phyloP scores from a whole-genome alignment of 1,139 yeast genomes.

The Ogataea hybrid region DNA sequence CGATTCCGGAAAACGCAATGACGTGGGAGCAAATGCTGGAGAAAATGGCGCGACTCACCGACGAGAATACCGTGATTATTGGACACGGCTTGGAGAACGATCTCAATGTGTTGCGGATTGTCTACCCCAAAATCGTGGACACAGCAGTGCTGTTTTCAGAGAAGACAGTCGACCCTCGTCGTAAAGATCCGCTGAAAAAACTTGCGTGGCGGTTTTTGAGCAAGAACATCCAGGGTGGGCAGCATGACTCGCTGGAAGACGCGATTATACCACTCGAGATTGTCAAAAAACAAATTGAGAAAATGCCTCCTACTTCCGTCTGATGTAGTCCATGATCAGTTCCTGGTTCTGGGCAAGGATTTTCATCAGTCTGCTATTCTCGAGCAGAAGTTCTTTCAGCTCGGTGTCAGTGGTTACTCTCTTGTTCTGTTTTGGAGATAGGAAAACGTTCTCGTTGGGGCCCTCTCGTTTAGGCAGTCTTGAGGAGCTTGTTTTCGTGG shows the following conservation, averaged over 20 bases:
- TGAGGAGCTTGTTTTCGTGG: slow-evolving; percentile 9
- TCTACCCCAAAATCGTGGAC: no score
- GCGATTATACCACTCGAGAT: slow-evolving; percentile 85
- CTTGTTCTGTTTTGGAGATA: slow-evolving; percentile 14
- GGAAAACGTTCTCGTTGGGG: slow-evolving; percentile 14
- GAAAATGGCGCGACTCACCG: no score
- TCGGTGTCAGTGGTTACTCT: slow-evolving; percentile 12
- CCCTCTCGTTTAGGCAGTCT: neutral
- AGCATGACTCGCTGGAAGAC: slow-evolving; percentile 90
- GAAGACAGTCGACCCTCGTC: no score
- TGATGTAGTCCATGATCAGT: slow-evolving; percentile 16
- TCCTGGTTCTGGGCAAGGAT: slow-evolving; percentile 21
- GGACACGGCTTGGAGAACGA: no score
- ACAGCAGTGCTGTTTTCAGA: no score
- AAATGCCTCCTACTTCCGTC: slow-evolving; percentile 7
- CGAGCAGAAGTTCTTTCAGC: slow-evolving; percentile 12
- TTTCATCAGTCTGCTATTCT: slow-evolving; percentile 19
- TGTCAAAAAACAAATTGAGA: slow-evolving; percentile 47
- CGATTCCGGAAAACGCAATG: slow-evolving; percentile 55
- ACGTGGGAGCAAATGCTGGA: no score
- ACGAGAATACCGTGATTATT: no score
- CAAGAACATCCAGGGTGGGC: slow-evolving; percentile 83
- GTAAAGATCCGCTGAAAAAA: no score
- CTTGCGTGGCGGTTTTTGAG: no score
- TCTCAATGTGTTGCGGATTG: no score